Conservation (phyloP, 306 rosid species). For the Quercus mongolica region DNA sequence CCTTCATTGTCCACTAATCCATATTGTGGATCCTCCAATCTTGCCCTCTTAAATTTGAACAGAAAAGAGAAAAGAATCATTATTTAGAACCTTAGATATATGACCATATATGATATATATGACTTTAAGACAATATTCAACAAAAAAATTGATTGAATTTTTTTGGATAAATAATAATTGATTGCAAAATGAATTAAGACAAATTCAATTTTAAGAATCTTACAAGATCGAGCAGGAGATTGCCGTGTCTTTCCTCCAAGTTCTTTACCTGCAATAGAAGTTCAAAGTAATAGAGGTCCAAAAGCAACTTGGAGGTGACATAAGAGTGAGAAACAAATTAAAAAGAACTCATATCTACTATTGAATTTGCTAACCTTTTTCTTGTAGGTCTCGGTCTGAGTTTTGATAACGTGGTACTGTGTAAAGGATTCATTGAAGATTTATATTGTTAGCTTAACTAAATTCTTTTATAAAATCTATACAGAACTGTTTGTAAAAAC, state of each 20-base stretch:
- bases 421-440: constrained; percentile 17
- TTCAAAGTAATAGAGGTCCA: not conserved
- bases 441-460: constrained; percentile 1
- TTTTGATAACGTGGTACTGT: constrained; percentile 71
- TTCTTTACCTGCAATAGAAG: constrained; percentile 41
- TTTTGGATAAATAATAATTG: not conserved
- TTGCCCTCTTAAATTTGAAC: constrained; percentile 37
- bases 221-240: constrained; percentile 51
- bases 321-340: not conserved
- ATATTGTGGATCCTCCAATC: constrained; percentile 61
- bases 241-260: constrained; percentile 40
- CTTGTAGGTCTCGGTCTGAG: constrained; percentile 42
- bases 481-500: not conserved
- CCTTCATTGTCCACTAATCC: constrained; percentile 43
- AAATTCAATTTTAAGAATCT: not conserved
- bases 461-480: not conserved
- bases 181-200: not conserved
- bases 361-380: constrained; percentile 53
- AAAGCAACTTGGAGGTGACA: not conserved
- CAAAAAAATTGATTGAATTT: not conserved
- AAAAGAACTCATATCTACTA: not conserved
- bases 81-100: not conserved
- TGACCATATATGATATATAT: not conserved
- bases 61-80: not conserved
- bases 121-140: not conserved